Evolutionary conservation across 1,139 yeast genomes (phyloP).

Genomic region (Geotrichum australiense): DNA sequence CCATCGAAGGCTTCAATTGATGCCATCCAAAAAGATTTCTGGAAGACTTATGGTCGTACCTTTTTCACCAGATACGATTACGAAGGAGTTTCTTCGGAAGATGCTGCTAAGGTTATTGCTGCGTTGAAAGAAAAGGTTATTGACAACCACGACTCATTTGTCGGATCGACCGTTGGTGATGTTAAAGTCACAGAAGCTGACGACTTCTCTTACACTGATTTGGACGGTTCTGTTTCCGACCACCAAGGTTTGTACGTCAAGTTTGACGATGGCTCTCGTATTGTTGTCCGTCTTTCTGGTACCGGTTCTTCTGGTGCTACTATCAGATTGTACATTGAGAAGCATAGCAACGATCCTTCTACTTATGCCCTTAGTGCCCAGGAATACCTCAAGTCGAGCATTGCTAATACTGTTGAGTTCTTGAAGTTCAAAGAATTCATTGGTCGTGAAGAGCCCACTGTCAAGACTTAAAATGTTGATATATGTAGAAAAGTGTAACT

Average conservation of each 20-base stretch:
- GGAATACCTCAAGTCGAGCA: slow-evolving; percentile 57
- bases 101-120: slow-evolving; percentile 64
- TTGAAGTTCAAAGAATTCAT: slow-evolving; percentile 66
- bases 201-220: slow-evolving; percentile 86
- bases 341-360: slow-evolving; percentile 57
- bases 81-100: slow-evolving; percentile 71
- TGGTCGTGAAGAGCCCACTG: slow-evolving; percentile 85
- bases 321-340: slow-evolving; percentile 85
- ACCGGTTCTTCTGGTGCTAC: slow-evolving; percentile 99
- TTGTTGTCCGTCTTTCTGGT: slow-evolving; percentile 89
- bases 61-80: slow-evolving; percentile 94
- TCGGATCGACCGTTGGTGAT: slow-evolving; percentile 43
- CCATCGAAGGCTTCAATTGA: slow-evolving; percentile 58
- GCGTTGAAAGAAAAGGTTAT: slow-evolving; percentile 47
- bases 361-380: slow-evolving; percentile 54
- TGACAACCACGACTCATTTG: slow-evolving; percentile 35
- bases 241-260: slow-evolving; percentile 90
- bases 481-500: no score
- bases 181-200: slow-evolving; percentile 67
- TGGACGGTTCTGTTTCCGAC: slow-evolving; percentile 86
- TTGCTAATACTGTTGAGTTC: slow-evolving; percentile 56
- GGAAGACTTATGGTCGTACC: slow-evolving; percentile 95
- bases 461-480: slow-evolving; percentile 57
- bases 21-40: slow-evolving; percentile 75
- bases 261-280: slow-evolving; percentile 73